Conservation (phyloP, 176 grass and related monocot genomes). For the Chloris gayana region DNA sequence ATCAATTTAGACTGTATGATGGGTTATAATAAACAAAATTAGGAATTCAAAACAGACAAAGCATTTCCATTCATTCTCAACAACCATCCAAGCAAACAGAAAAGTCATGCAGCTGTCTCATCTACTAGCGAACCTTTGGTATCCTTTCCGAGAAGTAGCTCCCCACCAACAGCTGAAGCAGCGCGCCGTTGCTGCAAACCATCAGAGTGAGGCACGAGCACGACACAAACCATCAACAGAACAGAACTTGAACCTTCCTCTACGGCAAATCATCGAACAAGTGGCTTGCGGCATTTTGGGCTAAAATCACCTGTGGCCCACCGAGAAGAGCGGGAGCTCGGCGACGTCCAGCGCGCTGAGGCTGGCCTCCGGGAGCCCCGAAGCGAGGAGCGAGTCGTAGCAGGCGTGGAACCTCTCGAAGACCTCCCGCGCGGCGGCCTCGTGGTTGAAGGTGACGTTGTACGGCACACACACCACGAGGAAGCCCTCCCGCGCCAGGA, state of each 20-base stretch:
- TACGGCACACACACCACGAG: conserved; percentile 87
- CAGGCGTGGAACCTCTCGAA: conserved; percentile 77
- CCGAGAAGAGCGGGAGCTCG: conserved; percentile 71
- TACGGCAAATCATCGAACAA: conserved; percentile 29
- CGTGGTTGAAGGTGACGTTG: conserved; percentile 93
- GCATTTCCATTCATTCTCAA: background rate
- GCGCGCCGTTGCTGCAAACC: conserved; percentile 78
- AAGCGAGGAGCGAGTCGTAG: conserved; percentile 59
- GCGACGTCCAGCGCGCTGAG: conserved; percentile 54
- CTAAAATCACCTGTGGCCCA: conserved; percentile 71
- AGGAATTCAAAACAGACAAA: background rate
- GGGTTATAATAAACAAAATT: background rate
- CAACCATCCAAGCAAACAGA: background rate
- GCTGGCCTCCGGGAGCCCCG: conserved; percentile 65
- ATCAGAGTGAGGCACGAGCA: conserved; percentile 2
- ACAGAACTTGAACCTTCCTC: conserved; percentile 4
- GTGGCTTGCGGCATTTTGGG: background rate
- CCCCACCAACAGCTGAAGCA: conserved; percentile 90
- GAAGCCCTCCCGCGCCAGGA: conserved; percentile 82
- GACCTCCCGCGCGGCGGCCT: conserved; percentile 69
- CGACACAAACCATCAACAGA: background rate
- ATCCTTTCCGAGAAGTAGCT: conserved; percentile 89
- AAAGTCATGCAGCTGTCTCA: background rate
- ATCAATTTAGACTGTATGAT: background rate
- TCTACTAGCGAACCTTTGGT: conserved; percentile 61